Base-by-base conservation (phyloP, 2,329 filamentous ascomycete genomes). In the Sporothrix humicola region DNA sequence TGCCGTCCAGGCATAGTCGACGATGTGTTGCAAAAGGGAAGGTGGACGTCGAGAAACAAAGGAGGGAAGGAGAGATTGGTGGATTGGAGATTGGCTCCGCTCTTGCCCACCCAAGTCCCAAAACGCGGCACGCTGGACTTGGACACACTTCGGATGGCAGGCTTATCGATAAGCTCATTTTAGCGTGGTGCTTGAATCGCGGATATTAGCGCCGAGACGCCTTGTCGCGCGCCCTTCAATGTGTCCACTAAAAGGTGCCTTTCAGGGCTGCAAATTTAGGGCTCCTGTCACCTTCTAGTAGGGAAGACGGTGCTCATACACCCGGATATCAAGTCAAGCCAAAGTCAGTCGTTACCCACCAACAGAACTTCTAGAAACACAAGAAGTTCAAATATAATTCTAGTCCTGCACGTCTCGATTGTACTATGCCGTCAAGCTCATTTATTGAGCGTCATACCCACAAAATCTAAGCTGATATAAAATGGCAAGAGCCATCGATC, bases 91-190 rank as follows among this genome's bases (percentile, higher is more conserved):
- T 68, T 72, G 59, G 59, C 61, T 66, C 61, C 61, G 61, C 61
- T 66, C 42, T 46, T 23, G 31, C 31, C 31, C 31, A 37, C 31
- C 31, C 4, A 37, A 37, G 31, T 65, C 61, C 61, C 20, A 63
- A 52, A 50, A 48, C 61, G 42, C 20, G 37, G 37, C 61, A 48
- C 42, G n/a, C 12, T 61, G 69, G 58, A 37, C 31, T 37, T 37
- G 31, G 31, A 37, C 4, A 37, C 58, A 44, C 17, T 17, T 65
- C 46, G 26, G 42, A 66, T 20, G 61, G 15, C 20, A 12, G 42
- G 61, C 70, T 72, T 72, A 72, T 72, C 70, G 70, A 72, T 72
- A 72, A 65, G 70, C 44, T 20, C 58, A 15, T 65, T n/a, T 48
- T 66, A 66, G 61, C 61, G 61, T 48, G 42, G 42, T 66, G 61